Evolutionary conservation across 768 basidiomycete species (phyloP).

Genomic region (Lyophyllum decastes): DNA sequence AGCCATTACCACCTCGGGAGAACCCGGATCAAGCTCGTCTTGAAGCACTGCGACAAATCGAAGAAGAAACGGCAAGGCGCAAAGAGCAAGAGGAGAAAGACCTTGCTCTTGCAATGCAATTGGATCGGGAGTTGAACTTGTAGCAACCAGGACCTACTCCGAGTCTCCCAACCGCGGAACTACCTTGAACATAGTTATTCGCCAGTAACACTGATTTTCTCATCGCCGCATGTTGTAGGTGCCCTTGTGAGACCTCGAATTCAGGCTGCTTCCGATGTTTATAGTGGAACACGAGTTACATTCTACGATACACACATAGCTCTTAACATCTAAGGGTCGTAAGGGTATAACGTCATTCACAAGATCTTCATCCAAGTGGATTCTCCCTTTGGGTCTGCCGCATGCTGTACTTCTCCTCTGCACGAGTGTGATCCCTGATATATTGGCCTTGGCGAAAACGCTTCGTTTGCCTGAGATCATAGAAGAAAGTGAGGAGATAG

Average conservation of each 20-base stretch:
- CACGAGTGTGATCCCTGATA: conserved; percentile 28
- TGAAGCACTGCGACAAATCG: conserved; percentile 33
- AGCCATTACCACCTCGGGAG: conserved; percentile 29
- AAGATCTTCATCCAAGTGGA: background rate
- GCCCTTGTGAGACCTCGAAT: background rate
- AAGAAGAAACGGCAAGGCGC: conserved; percentile 37
- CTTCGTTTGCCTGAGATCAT: conserved; percentile 66
- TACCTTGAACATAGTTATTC: conserved; percentile 20
- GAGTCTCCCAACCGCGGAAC: background rate
- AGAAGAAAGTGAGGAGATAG: conserved; percentile 72
- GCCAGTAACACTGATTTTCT: conserved; percentile 6
- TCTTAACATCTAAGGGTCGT: background rate
- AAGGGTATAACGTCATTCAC: background rate
- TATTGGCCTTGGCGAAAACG: conserved; percentile 52
- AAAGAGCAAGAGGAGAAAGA: conserved; percentile 45
- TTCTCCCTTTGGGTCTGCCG: background rate
- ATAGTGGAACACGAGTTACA: background rate
- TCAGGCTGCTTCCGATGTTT: background rate
- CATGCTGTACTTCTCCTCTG: background rate
- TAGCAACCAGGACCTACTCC: background rate
- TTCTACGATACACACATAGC: background rate
- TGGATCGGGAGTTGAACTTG: conserved; percentile 58
- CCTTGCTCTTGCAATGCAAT: conserved; percentile 49
- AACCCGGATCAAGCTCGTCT: conserved; percentile 34
- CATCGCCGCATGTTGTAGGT: background rate